Conservation (phyloP, 805 yeast genomes). For the Pichia insulana region DNA sequence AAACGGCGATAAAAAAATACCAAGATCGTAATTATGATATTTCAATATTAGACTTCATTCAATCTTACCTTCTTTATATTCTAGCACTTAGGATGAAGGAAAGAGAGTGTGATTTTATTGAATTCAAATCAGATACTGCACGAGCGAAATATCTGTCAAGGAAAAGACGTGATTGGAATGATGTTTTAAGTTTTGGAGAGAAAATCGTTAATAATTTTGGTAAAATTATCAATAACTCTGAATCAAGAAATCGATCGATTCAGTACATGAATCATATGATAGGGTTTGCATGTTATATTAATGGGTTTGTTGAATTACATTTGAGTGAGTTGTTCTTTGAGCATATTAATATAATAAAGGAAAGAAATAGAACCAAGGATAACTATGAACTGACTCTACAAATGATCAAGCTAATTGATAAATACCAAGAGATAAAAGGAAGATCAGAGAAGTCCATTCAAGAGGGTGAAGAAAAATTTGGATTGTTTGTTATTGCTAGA, state of each 20-base stretch:
- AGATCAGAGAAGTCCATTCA: constrained; percentile 10
- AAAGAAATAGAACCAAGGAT: not conserved
- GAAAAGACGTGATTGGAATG: constrained; percentile 6
- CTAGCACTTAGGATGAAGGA: constrained; percentile 13
- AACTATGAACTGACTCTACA: constrained; percentile 1
- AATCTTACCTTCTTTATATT: constrained; percentile 21
- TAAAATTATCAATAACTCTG: not conserved
- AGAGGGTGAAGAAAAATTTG: constrained; percentile 14
- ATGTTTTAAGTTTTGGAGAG: constrained; percentile 2
- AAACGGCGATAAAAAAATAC: constrained; percentile 10
- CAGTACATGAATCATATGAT: not conserved
- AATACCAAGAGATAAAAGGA: constrained; percentile 2
- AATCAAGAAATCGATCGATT: no score
- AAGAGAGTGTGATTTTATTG: constrained; percentile 12
- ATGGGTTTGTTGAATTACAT: constrained; percentile 8
- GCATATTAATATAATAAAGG: not conserved
- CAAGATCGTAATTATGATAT: constrained; percentile 6
- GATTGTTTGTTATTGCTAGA: constrained; percentile 9
- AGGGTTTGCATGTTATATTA: constrained; percentile 10
- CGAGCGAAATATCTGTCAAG: constrained; percentile 10
- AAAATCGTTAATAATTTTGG: constrained; percentile 18
- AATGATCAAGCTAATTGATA: constrained; percentile 10
- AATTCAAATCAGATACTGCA: not conserved
- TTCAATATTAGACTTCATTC: constrained; percentile 19
- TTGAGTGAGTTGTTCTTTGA: not conserved